Evolutionary conservation across 441 rosid species (phyloP).

Genomic region (Daphne laureola): DNA sequence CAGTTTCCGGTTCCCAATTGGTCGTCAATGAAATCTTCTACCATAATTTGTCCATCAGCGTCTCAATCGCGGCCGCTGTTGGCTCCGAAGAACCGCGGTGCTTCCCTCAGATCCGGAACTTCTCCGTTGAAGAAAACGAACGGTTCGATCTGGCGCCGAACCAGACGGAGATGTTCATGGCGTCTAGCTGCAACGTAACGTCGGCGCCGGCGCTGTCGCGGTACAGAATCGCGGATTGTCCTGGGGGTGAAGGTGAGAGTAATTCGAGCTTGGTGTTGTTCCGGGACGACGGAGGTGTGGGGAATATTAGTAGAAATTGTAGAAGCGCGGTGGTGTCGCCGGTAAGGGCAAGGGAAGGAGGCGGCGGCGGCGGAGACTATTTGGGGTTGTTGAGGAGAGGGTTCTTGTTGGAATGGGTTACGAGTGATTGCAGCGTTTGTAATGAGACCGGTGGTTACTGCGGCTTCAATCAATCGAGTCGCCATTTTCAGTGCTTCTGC

Average conservation of each 20-base stretch:
- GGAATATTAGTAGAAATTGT: conserved; percentile 16
- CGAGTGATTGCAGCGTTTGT: conserved; percentile 34
- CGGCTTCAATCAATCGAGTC: conserved; percentile 20
- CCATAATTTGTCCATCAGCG: conserved; percentile 24
- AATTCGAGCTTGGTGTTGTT: conserved; percentile 18
- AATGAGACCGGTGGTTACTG: conserved; percentile 37
- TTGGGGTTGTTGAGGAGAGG: conserved; percentile 17
- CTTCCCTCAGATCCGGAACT: conserved; percentile 19
- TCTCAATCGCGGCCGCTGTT: conserved; percentile 21
- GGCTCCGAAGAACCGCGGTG: conserved; percentile 4
- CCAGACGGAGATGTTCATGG: conserved; percentile 10
- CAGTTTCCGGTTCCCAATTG: conserved; percentile 12
- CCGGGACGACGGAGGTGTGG: conserved; percentile 15
- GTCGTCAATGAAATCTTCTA: conserved; percentile 23
- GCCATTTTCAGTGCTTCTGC: conserved; percentile 42
- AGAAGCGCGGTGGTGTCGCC: conserved; percentile 16
- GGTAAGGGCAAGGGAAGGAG: conserved; percentile 14
- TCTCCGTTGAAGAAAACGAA: conserved; percentile 12
- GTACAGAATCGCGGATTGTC: conserved; percentile 11
- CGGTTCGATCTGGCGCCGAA: conserved; percentile 5
- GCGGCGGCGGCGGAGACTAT: neutral
- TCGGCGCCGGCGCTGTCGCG: neutral
- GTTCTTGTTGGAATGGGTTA: conserved; percentile 38
- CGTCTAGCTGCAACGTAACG: conserved; percentile 26
- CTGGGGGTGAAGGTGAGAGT: neutral